phyloP scores from a whole-genome alignment of 176 grass and related monocot genomes.

The Aegilops tauschii region DNA sequence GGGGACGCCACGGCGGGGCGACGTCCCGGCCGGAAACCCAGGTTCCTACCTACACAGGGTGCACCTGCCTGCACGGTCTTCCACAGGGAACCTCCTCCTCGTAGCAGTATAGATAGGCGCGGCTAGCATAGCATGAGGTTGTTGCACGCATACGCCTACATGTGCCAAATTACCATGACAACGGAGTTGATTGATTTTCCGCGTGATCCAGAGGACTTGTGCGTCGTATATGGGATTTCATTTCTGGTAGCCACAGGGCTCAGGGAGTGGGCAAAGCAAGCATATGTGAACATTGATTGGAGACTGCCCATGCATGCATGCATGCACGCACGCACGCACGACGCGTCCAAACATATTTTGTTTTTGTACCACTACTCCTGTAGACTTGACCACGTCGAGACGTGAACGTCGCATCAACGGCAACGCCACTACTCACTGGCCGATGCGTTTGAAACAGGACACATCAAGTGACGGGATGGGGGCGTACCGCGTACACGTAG shows the following conservation, averaged over 20 bases:
- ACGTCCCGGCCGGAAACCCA: neutral
- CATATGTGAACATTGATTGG: neutral
- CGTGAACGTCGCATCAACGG: conserved; percentile 13
- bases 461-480: neutral
- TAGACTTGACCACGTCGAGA: conserved; percentile 33
- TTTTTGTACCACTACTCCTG: neutral
- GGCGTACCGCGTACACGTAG: too few species aligned
- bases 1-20: neutral
- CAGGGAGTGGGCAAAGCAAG: neutral
- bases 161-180: neutral
- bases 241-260: neutral
- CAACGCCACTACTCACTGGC: neutral
- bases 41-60: neutral
- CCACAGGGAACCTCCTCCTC: neutral
- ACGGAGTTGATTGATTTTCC: neutral
- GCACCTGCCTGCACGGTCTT: conserved; percentile 16
- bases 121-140: neutral
- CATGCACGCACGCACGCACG: neutral
- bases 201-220: neutral
- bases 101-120: neutral
- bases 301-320: too few species aligned
- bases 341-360: neutral
- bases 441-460: conserved; percentile 29
- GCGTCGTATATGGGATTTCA: neutral
- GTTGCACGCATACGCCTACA: neutral